phyloP scores from a whole-genome alignment of 345 rosid species.

The Citrus hindsii region DNA sequence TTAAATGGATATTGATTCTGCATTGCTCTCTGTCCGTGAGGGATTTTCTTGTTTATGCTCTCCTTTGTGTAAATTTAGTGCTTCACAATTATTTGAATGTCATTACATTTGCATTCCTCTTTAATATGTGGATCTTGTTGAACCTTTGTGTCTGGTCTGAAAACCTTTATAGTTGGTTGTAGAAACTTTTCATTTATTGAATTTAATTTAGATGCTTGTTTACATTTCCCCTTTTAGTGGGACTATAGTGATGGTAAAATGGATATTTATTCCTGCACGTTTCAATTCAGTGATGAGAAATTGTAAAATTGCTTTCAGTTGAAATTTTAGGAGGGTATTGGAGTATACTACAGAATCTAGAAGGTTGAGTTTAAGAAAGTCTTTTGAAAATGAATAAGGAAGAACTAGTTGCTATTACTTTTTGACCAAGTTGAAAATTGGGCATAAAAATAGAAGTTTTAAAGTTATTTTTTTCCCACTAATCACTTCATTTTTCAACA shows the following conservation, averaged over 20 bases:
- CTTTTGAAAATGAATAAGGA: background rate
- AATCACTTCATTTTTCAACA: background rate
- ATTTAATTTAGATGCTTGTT: background rate
- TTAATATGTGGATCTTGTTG: background rate
- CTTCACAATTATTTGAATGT: background rate
- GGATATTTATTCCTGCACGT: background rate
- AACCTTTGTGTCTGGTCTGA: background rate
- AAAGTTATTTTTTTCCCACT: background rate
- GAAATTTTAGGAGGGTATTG: background rate
- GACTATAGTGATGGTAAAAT: background rate
- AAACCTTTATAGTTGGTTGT: background rate
- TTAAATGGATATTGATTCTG: slow-evolving; percentile 4
- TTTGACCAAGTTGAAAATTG: background rate
- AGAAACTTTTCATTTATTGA: background rate
- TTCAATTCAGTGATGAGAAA: background rate
- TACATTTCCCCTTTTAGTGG: background rate
- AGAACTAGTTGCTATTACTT: background rate
- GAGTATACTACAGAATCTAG: background rate
- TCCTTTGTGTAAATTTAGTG: background rate
- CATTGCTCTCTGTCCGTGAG: background rate
- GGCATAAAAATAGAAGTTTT: background rate
- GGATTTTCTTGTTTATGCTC: background rate
- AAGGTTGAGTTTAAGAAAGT: background rate
- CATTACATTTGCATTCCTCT: background rate
- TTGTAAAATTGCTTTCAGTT: background rate